Base-by-base conservation (phyloP, 23 red algal species). In the Gracilaria gracilis region DNA sequence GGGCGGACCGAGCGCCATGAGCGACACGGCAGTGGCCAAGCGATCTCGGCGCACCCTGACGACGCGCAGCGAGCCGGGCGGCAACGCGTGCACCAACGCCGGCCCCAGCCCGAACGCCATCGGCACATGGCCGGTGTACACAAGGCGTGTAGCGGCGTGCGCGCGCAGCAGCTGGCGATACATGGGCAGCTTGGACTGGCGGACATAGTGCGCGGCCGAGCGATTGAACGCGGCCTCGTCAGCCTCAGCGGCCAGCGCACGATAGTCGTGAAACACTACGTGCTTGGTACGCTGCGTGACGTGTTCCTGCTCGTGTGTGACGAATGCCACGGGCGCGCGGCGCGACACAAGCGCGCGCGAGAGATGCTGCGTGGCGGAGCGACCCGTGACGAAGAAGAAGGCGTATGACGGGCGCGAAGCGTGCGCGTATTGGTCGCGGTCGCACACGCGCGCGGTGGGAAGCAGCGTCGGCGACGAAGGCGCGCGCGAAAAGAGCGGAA, bases 1-100 rank as follows among this genome's bases (percentile, higher is more conserved):
- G 32, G 79, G 47, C 19, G 92, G 92, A 6, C 92, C 92, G n/a
- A 95, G 80, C n/a, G 92, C 92, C 92, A 95, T 95, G 42, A 95
- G 92, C 54, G 83, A 88, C 24, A 74, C 58, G 20, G 92, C 92
- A 1, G 84, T 87, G 31, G 82, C 40, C 16, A 95, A 34, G 21
- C 92, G 42, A 16, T 95, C 92, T 49, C 92, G 47, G 17, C 92
- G 79, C 40, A 95, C 20, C n/a, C 92, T 72, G 32, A 95, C 58
- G 16, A 95, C 55, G 57, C 92, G 83, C 35, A 95, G 8, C 0
- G 32, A 37, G 20, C 75, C 83, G 21, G 21, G 50, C 54, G 87
- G 87, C 0, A 95, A 59, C 19, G 40, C 65, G 25, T 53, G 21
- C 27, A 81, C 42, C 58, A 95, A 51, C 25, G 92, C 23, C 0